Evolutionary conservation across 768 basidiomycete species (phyloP).

Genomic region (Mycena belliarum): DNA sequence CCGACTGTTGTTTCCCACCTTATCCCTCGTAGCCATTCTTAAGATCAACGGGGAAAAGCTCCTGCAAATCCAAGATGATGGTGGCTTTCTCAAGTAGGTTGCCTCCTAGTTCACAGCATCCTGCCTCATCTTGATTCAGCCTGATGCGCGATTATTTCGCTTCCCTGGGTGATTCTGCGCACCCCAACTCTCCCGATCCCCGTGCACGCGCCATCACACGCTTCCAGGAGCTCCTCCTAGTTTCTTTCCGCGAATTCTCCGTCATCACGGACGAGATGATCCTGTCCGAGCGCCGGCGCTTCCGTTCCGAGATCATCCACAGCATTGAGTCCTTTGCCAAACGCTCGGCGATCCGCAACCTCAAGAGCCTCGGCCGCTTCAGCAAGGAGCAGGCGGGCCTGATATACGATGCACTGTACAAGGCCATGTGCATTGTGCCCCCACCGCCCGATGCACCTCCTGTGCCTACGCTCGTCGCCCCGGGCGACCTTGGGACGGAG

Average conservation of each 20-base stretch:
- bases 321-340: conserved; percentile 95
- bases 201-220: conserved; percentile 91
- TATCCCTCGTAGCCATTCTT: conserved; percentile 67
- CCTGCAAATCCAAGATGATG: conserved; percentile 93
- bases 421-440: conserved; percentile 76
- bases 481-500: conserved; percentile 56
- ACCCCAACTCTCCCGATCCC: conserved; percentile 85
- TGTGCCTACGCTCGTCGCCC: conserved; percentile 54
- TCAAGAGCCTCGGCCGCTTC: conserved; percentile 78
- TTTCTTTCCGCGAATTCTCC: conserved; percentile 97
- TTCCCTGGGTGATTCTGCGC: conserved; percentile 90
- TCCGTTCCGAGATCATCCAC: conserved; percentile 86
- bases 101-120: background rate
- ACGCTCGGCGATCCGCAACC: conserved; percentile 85
- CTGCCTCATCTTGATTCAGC: conserved; percentile 38
- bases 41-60: conserved; percentile 96
- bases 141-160: conserved; percentile 96
- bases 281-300: conserved; percentile 78
- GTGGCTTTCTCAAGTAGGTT: conserved; percentile 88
- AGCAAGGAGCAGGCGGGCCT: conserved; percentile 84
- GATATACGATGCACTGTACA: conserved; percentile 91
- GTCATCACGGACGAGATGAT: conserved; percentile 96
- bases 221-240: conserved; percentile 94
- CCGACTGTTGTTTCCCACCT: background rate
- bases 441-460: conserved; percentile 56